Conservation (phyloP, 805 yeast species). For the Yueomyces sp. region DNA sequence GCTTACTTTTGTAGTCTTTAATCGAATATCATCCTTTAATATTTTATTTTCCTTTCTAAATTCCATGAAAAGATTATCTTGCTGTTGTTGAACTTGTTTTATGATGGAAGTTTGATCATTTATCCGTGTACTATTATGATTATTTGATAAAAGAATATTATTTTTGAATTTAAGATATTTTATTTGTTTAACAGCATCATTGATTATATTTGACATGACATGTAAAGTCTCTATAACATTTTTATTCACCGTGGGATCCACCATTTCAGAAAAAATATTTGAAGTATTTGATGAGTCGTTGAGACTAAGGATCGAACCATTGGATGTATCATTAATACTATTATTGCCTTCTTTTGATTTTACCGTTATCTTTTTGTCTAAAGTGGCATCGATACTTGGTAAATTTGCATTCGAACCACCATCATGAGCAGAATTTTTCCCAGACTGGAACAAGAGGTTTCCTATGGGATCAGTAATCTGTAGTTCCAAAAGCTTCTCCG, state of each 20-base stretch:
- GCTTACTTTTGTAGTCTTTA: constrained; percentile 30
- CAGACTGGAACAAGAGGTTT: not conserved
- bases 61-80: constrained; percentile 22
- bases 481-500: not conserved
- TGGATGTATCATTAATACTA: too few species aligned
- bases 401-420: not conserved
- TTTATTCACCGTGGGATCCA: not conserved
- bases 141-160: constrained; percentile 26
- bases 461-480: not conserved
- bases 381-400: not conserved
- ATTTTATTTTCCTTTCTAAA: constrained; percentile 22
- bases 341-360: too few species aligned
- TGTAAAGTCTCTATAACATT: not conserved
- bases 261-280: too few species aligned
- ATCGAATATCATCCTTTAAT: constrained; percentile 26
- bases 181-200: constrained; percentile 17
- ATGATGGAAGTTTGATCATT: not conserved
- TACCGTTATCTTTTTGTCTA: too few species aligned
- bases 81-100: constrained; percentile 15
- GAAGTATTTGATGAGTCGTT: too few species aligned
- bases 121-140: not conserved
- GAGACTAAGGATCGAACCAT: too few species aligned
- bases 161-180: constrained; percentile 26
- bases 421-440: not conserved
- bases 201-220: not conserved